Evolutionary conservation across 1,284 basidiomycete species (phyloP).

Genomic region (Leccinum angustisporum): DNA sequence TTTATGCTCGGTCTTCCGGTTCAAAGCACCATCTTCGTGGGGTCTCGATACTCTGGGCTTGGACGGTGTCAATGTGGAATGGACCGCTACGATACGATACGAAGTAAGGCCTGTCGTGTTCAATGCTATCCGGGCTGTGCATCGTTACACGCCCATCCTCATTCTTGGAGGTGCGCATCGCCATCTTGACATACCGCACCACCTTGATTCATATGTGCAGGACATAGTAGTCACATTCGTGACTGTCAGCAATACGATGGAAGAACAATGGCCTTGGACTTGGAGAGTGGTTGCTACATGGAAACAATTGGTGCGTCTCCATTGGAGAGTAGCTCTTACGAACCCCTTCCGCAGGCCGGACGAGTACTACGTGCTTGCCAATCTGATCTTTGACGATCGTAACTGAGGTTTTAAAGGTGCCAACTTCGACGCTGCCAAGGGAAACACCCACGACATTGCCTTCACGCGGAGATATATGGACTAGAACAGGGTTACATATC

Average conservation of each 20-base stretch:
- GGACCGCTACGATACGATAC: too few species aligned
- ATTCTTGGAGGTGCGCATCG: conserved; percentile 64
- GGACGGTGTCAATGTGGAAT: too few species aligned
- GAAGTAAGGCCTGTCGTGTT: conserved; percentile 64
- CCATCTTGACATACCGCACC: not conserved
- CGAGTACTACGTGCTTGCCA: conserved; percentile 28
- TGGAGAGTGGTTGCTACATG: conserved; percentile 86
- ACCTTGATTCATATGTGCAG: conserved; percentile 29
- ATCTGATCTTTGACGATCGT: not conserved
- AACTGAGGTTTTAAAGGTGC: conserved; percentile 39
- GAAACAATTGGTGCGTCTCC: conserved; percentile 71
- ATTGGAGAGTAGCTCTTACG: not conserved
- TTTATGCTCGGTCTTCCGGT: too few species aligned
- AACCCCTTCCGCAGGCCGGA: conserved; percentile 28
- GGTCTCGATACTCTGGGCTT: too few species aligned
- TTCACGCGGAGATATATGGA: conserved; percentile 74
- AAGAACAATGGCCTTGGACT: conserved; percentile 68
- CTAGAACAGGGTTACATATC: conserved; percentile 53
- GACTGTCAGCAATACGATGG: conserved; percentile 68
- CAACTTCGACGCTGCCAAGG: conserved; percentile 43
- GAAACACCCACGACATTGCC: conserved; percentile 48
- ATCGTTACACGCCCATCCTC: conserved; percentile 72
- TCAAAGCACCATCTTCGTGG: too few species aligned
- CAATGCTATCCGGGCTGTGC: conserved; percentile 71
- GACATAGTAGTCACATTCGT: conserved; percentile 75